These are phyloP conservation scores for Ascosphaera acerosa DNA, from an alignment of 2,329 filamentous ascomycete genomes.

Conservation along the genomic window DNA sequence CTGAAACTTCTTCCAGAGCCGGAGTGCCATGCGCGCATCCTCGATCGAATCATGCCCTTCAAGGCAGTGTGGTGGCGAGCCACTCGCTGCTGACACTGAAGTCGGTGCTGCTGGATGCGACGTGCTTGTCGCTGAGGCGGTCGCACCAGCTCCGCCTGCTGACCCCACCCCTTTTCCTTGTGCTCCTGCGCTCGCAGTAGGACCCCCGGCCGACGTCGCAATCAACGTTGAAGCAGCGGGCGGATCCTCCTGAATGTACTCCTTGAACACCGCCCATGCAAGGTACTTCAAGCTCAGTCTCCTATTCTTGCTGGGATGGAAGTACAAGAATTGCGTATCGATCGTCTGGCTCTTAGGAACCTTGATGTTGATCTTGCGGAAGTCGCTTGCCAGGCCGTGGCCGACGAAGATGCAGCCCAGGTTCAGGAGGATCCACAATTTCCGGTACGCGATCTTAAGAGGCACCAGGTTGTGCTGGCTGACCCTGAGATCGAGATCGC, in stretches of 20 bases:
- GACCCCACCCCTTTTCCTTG: too few relatives aligned
- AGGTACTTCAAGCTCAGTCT: conserved; percentile 78
- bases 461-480: conserved; percentile 62
- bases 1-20: conserved; percentile 69
- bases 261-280: conserved; percentile 71
- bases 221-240: conserved; percentile 4
- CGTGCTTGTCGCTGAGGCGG: conserved; percentile 1
- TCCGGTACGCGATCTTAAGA: conserved; percentile 87
- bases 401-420: conserved; percentile 84
- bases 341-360: conserved; percentile 76
- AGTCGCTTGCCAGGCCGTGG: conserved; percentile 82
- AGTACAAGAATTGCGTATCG: conserved; percentile 83
- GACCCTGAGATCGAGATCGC: conserved; percentile 57
- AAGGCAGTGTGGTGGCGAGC: conserved; percentile 9
- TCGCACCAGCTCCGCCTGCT: not conserved
- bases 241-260: conserved; percentile 76
- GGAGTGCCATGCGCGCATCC: conserved; percentile 72
- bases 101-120: conserved; percentile 3
- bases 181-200: too few relatives aligned
- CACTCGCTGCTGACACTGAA: conserved; percentile 6
- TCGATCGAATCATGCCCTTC: conserved; percentile 72
- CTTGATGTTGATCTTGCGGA: conserved; percentile 94
- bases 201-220: not conserved
- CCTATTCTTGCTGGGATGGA: conserved; percentile 52
- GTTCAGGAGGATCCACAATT: conserved; percentile 89